A percentile compares a stretch with the other conserved stretches of the same genome.
Evolutionary conservation across 2,329 filamentous ascomycete genomes (phyloP).

Genomic region (Nigrospora osmanthi): DNA sequence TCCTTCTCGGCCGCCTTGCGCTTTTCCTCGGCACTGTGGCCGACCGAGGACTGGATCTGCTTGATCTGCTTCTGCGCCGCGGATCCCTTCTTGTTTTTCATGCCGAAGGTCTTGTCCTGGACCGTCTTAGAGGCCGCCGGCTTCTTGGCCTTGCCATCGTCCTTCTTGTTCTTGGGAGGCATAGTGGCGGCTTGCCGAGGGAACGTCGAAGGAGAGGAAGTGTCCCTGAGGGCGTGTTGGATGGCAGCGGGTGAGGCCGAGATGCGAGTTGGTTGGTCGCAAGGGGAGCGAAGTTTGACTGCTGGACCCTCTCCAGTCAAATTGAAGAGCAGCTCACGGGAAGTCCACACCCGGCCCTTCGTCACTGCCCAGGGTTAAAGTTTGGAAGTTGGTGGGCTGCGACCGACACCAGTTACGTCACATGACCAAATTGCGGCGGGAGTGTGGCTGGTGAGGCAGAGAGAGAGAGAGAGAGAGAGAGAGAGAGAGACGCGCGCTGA

Average conservation of each 20-base stretch:
- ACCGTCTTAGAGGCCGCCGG: conserved; percentile 53
- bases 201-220: too few relatives aligned
- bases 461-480: too few relatives aligned
- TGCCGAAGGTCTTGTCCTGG: conserved; percentile 96
- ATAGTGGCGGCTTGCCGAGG: conserved; percentile 40
- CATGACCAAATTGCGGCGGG: not conserved
- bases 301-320: too few relatives aligned
- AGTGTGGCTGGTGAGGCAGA: too few relatives aligned
- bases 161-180: conserved; percentile 62
- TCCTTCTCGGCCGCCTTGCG: conserved; percentile 61
- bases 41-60: conserved; percentile 67
- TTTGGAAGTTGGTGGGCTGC: not conserved
- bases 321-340: too few relatives aligned
- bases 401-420: not conserved
- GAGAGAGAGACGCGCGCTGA: too few relatives aligned
- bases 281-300: too few relatives aligned
- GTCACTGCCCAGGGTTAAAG: not conserved
- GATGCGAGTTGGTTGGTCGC: too few relatives aligned
- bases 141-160: conserved; percentile 46
- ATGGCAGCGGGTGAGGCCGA: too few relatives aligned
- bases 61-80: conserved; percentile 86
- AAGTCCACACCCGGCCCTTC: too few relatives aligned
- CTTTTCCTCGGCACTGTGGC: conserved; percentile 83
- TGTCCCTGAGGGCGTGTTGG: too few relatives aligned
- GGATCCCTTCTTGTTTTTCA: conserved; percentile 99